These are phyloP conservation scores for Pulicaria dysenterica DNA, from an alignment of 129 eudicot genomes.

Conservation along the genomic window DNA sequence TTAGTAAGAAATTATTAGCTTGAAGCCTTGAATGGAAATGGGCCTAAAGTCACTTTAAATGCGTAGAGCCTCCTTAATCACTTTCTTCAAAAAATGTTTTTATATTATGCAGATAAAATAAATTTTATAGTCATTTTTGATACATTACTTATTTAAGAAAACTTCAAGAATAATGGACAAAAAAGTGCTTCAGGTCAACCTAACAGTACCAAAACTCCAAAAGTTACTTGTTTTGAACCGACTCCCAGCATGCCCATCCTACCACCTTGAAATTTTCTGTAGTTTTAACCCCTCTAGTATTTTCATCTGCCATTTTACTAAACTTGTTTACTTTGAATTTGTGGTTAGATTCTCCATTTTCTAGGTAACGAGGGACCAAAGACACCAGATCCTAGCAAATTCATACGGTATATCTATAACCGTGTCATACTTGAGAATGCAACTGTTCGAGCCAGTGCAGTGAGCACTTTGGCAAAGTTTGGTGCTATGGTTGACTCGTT, in stretches of 20 bases:
- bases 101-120: background rate
- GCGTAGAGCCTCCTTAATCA: background rate
- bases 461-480: slow-evolving; percentile 91
- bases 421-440: slow-evolving; percentile 97
- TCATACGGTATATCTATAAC: slow-evolving; percentile 85
- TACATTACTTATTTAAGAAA: background rate
- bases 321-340: slow-evolving; percentile 12
- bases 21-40: background rate
- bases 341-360: slow-evolving; percentile 77
- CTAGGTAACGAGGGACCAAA: slow-evolving; percentile 98
- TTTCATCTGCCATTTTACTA: slow-evolving; percentile 18
- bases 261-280: background rate
- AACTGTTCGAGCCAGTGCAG: slow-evolving; percentile 96
- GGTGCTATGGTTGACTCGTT: slow-evolving; percentile 88
- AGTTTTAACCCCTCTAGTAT: background rate
- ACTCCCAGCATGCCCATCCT: background rate
- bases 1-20: background rate
- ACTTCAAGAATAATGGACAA: background rate
- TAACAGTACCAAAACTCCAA: background rate
- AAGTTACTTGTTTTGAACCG: background rate
- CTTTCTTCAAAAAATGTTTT: background rate
- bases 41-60: background rate
- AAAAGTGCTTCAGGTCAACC: background rate
- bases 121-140: background rate
- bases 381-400: slow-evolving; percentile 93